Evolutionary conservation across 1,284 basidiomycete genomes (phyloP).

Genomic region (Irpex lacteus): DNA sequence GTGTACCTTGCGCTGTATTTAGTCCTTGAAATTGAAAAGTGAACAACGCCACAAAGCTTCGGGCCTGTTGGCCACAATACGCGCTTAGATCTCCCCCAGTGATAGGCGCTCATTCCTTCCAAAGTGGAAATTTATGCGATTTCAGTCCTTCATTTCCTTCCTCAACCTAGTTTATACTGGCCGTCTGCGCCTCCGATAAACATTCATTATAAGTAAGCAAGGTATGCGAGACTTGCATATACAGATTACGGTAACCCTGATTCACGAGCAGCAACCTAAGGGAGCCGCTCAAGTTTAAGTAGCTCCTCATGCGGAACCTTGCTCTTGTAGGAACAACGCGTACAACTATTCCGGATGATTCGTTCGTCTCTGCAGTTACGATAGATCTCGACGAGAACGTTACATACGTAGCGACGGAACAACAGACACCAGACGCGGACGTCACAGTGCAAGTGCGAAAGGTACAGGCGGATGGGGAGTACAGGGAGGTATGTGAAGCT

Average conservation of each 20-base stretch:
- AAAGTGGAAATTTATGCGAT: background rate
- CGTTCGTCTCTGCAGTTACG: constrained; percentile 42
- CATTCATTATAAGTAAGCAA: background rate
- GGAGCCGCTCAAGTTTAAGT: too few species aligned
- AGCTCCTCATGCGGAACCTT: constrained; percentile 38
- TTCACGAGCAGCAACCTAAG: background rate
- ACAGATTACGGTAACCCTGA: too few species aligned
- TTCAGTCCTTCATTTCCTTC: background rate
- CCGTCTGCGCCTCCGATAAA: too few species aligned
- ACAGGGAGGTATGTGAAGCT: constrained; percentile 17
- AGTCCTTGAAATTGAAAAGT: too few species aligned
- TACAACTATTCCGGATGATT: constrained; percentile 8
- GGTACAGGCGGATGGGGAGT: constrained; percentile 26
- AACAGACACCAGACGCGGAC: constrained; percentile 36
- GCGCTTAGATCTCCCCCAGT: background rate
- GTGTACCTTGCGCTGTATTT: too few species aligned
- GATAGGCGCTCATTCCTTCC: background rate
- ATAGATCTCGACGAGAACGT: constrained; percentile 69
- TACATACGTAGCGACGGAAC: constrained; percentile 61
- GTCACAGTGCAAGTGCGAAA: constrained; percentile 63
- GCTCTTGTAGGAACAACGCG: constrained; percentile 36
- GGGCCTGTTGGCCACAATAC: background rate
- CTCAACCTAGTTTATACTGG: background rate
- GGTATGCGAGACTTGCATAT: background rate
- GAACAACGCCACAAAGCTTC: background rate